Base-by-base conservation (phyloP, 768 basidiomycete species). In the Leccinellum rugosiceps region DNA sequence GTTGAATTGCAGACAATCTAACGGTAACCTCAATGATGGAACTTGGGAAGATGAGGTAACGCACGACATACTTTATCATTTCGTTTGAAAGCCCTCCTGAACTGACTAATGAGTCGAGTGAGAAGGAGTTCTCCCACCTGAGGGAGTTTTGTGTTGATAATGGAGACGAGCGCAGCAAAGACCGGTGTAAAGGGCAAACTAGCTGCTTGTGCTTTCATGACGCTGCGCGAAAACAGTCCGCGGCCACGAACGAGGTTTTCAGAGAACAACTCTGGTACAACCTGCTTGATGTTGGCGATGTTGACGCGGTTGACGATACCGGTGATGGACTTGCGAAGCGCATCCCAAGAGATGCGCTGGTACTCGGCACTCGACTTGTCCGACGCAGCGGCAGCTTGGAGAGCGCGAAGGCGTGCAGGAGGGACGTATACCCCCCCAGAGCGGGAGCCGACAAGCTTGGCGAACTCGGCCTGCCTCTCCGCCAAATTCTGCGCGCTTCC, bases 291-390 rank as follows among this genome's bases (percentile, higher is more conserved):
- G 72, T 98, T 98, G 64, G 87, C 81, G 19, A 94, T 81, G 72
- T 98, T 98, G 77, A 99, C 92, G 80, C 97, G 90, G 80, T 99
- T 99, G 80, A 98, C 96, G 64, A 98, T 89, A 93, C 97, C 97
- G 28, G 97, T 98, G 67, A 99, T 90, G 51, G 89, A 92, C 75
- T 99, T 99, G 69, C 95, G 87, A 58, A 99, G 76, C 2, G 97
- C 97, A 68, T 99, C 97, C 97, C 97, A 99, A 10, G 93, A 91
- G 58, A 99, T 75, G 10, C 97, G 83, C 74, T 99, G 97, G 74
- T 90, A 98, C 75, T 97, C 95, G 19, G 87, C 66, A 58, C 90
- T 89, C 48, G 79, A 77, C 76, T 95, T 95, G 78, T 97, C 92
- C 60, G 80, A 75, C 6, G 84, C 74, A 8, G 93, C 92, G 9